These are phyloP conservation scores for Mucuna pruriens DNA, from an alignment of 306 rosid species.

Conservation along the genomic window DNA sequence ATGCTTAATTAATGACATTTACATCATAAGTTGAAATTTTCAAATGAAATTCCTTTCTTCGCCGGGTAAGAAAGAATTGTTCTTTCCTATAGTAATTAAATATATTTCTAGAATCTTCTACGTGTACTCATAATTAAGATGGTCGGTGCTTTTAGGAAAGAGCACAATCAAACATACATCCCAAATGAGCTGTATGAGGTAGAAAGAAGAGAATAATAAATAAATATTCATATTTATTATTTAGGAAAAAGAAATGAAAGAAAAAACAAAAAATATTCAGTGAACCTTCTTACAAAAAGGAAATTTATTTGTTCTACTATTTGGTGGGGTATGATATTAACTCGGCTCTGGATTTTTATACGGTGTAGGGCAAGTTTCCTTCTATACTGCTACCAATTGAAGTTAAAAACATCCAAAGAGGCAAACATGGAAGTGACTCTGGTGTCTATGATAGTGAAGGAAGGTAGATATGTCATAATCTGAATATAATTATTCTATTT, in stretches of 20 bases:
- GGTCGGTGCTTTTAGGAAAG: too few relatives aligned
- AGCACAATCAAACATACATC: too few relatives aligned
- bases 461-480: slow-evolving; percentile 54
- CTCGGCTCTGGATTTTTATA: neutral
- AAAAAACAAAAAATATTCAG: neutral
- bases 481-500: neutral
- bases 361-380: slow-evolving; percentile 72
- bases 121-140: too few relatives aligned
- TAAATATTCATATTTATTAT: neutral
- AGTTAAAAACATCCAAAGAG: slow-evolving; percentile 59
- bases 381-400: slow-evolving; percentile 71
- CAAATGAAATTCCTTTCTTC: too few relatives aligned
- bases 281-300: neutral
- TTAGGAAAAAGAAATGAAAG: neutral
- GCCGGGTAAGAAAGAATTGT: too few relatives aligned
- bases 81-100: too few relatives aligned
- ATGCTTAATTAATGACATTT: too few relatives aligned
- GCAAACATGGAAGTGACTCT: slow-evolving; percentile 89
- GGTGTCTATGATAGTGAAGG: slow-evolving; percentile 82
- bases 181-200: too few relatives aligned
- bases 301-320: neutral
- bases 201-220: neutral
- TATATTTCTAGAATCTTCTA: too few relatives aligned
- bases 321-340: neutral
- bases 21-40: too few relatives aligned